phyloP scores from a whole-genome alignment of 225 moss, liverwort and hornwort species.

The Polytrichum commune region DNA sequence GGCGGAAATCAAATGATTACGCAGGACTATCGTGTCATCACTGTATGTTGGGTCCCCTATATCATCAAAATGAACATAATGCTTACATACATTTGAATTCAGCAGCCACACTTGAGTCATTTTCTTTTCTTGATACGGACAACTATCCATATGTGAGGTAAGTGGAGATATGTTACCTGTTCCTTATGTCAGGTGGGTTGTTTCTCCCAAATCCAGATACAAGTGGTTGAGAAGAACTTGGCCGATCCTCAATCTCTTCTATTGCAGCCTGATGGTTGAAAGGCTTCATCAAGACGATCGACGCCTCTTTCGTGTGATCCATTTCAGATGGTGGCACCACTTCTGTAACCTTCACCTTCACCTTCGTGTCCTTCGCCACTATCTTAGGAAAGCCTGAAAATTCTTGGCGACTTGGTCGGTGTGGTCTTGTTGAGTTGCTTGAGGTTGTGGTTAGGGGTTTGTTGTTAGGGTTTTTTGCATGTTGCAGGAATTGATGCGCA shows the following conservation, averaged over 20 bases:
- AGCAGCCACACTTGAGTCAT: no score
- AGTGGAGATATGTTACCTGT: conserved; percentile 21
- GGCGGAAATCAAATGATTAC: no score
- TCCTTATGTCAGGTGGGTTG: conserved; percentile 18
- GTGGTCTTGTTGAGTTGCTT: conserved; percentile 12
- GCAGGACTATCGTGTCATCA: no score
- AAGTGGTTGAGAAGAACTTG: neutral
- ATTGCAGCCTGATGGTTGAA: conserved; percentile 23
- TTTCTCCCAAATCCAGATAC: conserved; percentile 20
- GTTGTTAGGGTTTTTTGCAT: conserved; percentile 1
- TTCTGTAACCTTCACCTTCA: conserved; percentile 9
- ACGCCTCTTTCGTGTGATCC: conserved; percentile 38
- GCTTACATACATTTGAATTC: no score
- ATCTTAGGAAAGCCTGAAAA: conserved; percentile 17
- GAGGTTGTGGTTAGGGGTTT: neutral
- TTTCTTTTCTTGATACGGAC: no score
- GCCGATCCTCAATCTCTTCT: conserved; percentile 17
- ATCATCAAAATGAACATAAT: no score
- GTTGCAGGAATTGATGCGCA: conserved; percentile 24
- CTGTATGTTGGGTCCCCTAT: no score
- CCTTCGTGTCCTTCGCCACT: neutral
- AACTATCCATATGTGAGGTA: no score
- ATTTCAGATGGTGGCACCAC: conserved; percentile 14
- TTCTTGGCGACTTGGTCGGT: conserved; percentile 22
- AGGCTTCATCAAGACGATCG: conserved; percentile 59